phyloP scores from a whole-genome alignment of 1,284 basidiomycete species.

The Irpex sp. region DNA sequence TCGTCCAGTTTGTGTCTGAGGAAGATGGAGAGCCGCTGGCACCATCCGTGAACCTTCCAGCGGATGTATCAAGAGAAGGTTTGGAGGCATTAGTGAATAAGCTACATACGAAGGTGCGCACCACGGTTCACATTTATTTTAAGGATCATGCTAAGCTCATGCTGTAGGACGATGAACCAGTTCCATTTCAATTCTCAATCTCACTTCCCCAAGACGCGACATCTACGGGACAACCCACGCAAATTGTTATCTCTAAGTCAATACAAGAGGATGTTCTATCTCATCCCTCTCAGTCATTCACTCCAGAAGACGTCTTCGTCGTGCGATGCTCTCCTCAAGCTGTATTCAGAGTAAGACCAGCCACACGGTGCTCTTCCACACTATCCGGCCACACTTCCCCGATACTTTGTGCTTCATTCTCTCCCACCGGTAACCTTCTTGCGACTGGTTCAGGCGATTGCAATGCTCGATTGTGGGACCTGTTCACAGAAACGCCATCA shows the following conservation, averaged over 20 bases:
- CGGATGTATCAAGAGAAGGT: slow-evolving; percentile 81
- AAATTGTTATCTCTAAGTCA: slow-evolving; percentile 77
- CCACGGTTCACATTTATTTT: not conserved
- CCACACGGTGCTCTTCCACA: slow-evolving; percentile 91
- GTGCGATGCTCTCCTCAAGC: slow-evolving; percentile 93
- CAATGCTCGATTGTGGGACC: slow-evolving; percentile 91
- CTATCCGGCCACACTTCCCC: slow-evolving; percentile 90
- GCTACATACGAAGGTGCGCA: slow-evolving; percentile 64
- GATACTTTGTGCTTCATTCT: slow-evolving; percentile 94
- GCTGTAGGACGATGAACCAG: slow-evolving; percentile 75
- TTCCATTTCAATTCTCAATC: slow-evolving; percentile 88
- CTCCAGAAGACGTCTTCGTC: slow-evolving; percentile 83
- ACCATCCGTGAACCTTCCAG: slow-evolving; percentile 84
- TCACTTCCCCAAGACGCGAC: slow-evolving; percentile 55
- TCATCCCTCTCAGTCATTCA: slow-evolving; percentile 69
- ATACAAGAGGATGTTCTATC: slow-evolving; percentile 77
- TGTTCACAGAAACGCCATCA: slow-evolving; percentile 90
- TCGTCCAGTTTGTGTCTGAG: slow-evolving; percentile 90
- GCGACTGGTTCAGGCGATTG: slow-evolving; percentile 97
- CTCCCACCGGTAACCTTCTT: slow-evolving; percentile 86
- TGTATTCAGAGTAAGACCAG: slow-evolving; percentile 91
- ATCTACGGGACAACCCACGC: slow-evolving; percentile 60
- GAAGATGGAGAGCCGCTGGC: slow-evolving; percentile 80
- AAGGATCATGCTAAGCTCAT: not conserved
- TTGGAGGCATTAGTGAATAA: slow-evolving; percentile 86